phyloP scores from a whole-genome alignment of 768 basidiomycete genomes.

The Boletellus ananas region DNA sequence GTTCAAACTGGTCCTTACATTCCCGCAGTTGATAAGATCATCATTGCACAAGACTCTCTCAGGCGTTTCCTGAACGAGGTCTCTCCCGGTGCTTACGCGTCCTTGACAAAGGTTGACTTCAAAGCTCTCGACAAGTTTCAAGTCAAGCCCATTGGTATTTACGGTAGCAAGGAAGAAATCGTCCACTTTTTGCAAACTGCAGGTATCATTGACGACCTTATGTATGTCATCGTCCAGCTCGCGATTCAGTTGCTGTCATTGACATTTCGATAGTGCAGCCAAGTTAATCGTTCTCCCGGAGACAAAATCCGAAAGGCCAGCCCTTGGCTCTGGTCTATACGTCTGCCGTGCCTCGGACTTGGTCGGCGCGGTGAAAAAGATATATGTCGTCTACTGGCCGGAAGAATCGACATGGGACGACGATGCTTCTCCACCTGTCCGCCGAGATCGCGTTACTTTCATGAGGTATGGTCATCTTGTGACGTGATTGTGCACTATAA shows the following conservation, averaged over 20 bases:
- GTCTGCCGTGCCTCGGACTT: conserved; percentile 28
- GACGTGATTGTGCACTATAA: neutral
- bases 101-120: conserved; percentile 58
- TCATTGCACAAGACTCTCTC: conserved; percentile 53
- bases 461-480: conserved; percentile 42
- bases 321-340: conserved; percentile 51
- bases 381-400: conserved; percentile 60
- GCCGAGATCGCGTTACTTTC: conserved; percentile 54
- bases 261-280: conserved; percentile 8
- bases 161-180: conserved; percentile 52
- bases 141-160: conserved; percentile 52
- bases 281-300: conserved; percentile 8
- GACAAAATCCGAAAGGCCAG: conserved; percentile 8
- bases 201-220: conserved; percentile 34
- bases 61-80: conserved; percentile 45
- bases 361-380: conserved; percentile 11
- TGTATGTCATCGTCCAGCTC: conserved; percentile 32
- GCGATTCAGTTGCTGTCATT: neutral
- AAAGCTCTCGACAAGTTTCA: conserved; percentile 42
- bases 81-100: conserved; percentile 48
- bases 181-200: conserved; percentile 41
- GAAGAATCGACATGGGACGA: conserved; percentile 59
- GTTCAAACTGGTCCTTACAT: neutral
- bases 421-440: conserved; percentile 41
- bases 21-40: conserved; percentile 54